Conservation (phyloP, 345 rosid species). For the Aegle marmelos region DNA sequence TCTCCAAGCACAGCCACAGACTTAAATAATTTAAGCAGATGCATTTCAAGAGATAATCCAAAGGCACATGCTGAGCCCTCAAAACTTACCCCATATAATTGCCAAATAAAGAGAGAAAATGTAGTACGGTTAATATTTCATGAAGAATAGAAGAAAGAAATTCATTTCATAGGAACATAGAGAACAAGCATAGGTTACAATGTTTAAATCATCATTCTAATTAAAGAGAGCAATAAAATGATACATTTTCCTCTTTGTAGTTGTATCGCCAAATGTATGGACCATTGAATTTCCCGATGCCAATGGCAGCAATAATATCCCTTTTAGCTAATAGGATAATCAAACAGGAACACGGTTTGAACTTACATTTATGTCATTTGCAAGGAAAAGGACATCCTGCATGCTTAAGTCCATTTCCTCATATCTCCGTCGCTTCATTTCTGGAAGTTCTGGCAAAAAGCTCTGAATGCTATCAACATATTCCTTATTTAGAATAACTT, state of each 20-base stretch:
- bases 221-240: background rate
- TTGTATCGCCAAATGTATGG: background rate
- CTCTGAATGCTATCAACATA: conserved; percentile 52
- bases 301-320: background rate
- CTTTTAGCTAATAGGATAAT: background rate
- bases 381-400: conserved; percentile 96
- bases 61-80: background rate
- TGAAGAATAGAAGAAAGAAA: background rate
- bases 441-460: conserved; percentile 91
- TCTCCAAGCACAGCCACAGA: background rate
- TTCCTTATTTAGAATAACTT: conserved; percentile 65
- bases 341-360: background rate
- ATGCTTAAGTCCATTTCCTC: conserved; percentile 85
- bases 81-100: background rate
- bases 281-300: background rate
- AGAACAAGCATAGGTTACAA: background rate
- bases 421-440: conserved; percentile 75
- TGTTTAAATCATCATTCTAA: background rate
- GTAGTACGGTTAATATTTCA: background rate
- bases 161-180: background rate
- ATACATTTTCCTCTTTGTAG: background rate
- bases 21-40: background rate
- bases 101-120: background rate
- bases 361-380: conserved; percentile 74
- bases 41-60: background rate